Evolutionary conservation across 805 yeast genomes (phyloP), one percentile per base, ranked within the genome.

Genomic region (Candida michaelii): DNA sequence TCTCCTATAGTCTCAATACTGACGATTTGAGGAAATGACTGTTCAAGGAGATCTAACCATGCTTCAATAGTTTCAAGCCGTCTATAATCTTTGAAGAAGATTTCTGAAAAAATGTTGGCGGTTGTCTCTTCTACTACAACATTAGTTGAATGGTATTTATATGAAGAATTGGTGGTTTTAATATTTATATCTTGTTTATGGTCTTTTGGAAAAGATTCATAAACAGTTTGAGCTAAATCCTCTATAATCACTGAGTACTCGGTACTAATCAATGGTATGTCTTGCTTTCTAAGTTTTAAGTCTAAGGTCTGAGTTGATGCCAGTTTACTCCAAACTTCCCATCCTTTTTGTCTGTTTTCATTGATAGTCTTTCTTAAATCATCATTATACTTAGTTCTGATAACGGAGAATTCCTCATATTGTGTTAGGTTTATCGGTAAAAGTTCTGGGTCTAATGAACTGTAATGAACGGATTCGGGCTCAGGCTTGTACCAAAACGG

Each of bases 41-140:
- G 71, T 46, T 71, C 69, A 15, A 89, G 54, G 16, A 81, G 52
- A 35, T 79, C 83, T 49, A 83, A 69, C 95, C 95, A 88, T 1
- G 81, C 66, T 52, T 86, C 74, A 14, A 89, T 82, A 3, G 88
- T 76, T 23, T 76, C 75, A 46, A 87, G 65, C 23, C 84, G 79
- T 46, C 90, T 71, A 62, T 80, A 89, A 39, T 79, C 82, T 47
- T 73, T 75, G 60, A 89, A 89, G 58, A 89, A 89, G 3, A 80
- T 48, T 45, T 82, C 86, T 0, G 69, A 52, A 39, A 51, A 46
- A 7, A 47, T 45, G 37, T 56, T 39, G 3, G 52, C 43, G 18
- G 53, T 43, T 9, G 49, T 42, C 39, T 15, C 51, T 46, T 46
- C 36, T 13, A 44, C 25, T n/a, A 47, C 45, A 23, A 40, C 49